Evolutionary conservation across 2,329 filamentous ascomycete genomes (phyloP).

Genomic region (Penicillium sp.): DNA sequence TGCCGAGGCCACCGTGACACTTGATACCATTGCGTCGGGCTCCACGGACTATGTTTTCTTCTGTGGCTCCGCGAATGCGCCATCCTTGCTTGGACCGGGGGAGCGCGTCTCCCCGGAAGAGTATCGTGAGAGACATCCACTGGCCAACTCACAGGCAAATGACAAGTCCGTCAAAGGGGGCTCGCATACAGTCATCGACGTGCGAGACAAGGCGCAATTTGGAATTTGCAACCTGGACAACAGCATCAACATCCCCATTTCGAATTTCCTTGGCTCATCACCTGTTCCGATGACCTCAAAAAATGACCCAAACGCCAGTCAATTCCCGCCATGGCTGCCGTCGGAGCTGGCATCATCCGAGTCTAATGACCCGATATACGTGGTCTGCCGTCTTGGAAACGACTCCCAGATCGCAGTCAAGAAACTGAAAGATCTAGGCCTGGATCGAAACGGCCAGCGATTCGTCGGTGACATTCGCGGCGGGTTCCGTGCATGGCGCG

Average conservation of each 20-base stretch:
- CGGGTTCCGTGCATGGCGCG: conserved; percentile 44
- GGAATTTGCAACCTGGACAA: conserved; percentile 73
- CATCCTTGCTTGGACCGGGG: conserved; percentile 57
- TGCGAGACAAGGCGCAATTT: conserved; percentile 80
- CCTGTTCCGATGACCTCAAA: neutral
- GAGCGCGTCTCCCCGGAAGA: conserved; percentile 67
- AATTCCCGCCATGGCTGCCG: conserved; percentile 30
- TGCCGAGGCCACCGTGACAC: conserved; percentile 59
- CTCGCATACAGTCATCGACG: conserved; percentile 69
- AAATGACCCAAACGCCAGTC: neutral
- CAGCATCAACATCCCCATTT: conserved; percentile 61
- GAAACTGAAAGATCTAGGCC: conserved; percentile 40
- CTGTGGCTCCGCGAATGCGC: conserved; percentile 64
- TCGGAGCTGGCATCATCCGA: conserved; percentile 21
- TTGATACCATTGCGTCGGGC: conserved; percentile 61
- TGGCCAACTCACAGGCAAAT: neutral
- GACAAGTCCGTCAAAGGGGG: neutral
- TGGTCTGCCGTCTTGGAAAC: conserved; percentile 51
- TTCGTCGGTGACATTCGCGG: conserved; percentile 44
- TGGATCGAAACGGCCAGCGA: conserved; percentile 34
- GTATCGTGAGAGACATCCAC: conserved; percentile 46
- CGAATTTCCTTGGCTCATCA: conserved; percentile 37
- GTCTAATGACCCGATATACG: conserved; percentile 38
- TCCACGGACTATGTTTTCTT: conserved; percentile 82
- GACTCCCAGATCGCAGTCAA: conserved; percentile 49